A percentile compares a stretch with the other conserved stretches of the same genome.
phyloP scores from a whole-genome alignment of 805 yeast species.

The Debaryomyces hansenii region DNA sequence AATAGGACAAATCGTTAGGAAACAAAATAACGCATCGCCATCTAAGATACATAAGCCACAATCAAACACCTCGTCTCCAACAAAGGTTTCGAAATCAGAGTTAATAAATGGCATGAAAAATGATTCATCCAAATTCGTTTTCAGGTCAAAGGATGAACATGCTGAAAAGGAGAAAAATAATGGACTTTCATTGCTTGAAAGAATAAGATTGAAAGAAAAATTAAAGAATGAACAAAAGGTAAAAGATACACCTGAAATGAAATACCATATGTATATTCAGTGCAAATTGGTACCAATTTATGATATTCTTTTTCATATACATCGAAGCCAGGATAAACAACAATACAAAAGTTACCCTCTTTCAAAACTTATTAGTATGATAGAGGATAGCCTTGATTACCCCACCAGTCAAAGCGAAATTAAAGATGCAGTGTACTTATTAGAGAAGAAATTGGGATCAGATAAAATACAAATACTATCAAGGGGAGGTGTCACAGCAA shows the following conservation, averaged over 20 bases:
- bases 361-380: constrained; percentile 23
- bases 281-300: constrained; percentile 32
- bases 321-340: not conserved
- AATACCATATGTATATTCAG: constrained; percentile 20
- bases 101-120: constrained; percentile 25
- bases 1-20: constrained; percentile 1
- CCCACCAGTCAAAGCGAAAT: constrained; percentile 32
- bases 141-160: constrained; percentile 25
- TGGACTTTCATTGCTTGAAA: constrained; percentile 35
- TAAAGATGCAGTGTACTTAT: constrained; percentile 22
- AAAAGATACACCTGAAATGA: constrained; percentile 19
- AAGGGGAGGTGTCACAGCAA: constrained; percentile 22
- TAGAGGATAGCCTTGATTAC: constrained; percentile 32
- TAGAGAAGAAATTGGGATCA: constrained; percentile 17
- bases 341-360: constrained; percentile 20
- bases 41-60: constrained; percentile 6
- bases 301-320: constrained; percentile 33
- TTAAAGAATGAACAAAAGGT: constrained; percentile 12
- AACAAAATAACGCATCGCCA: not conserved
- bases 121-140: constrained; percentile 34
- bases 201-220: constrained; percentile 38
- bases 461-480: constrained; percentile 20
- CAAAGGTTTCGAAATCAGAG: constrained; percentile 5
- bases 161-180: constrained; percentile 14
- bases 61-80: not conserved